These are phyloP conservation scores for Lathyrus tuberosus DNA, from an alignment of 306 rosid species.

Conservation along the genomic window DNA sequence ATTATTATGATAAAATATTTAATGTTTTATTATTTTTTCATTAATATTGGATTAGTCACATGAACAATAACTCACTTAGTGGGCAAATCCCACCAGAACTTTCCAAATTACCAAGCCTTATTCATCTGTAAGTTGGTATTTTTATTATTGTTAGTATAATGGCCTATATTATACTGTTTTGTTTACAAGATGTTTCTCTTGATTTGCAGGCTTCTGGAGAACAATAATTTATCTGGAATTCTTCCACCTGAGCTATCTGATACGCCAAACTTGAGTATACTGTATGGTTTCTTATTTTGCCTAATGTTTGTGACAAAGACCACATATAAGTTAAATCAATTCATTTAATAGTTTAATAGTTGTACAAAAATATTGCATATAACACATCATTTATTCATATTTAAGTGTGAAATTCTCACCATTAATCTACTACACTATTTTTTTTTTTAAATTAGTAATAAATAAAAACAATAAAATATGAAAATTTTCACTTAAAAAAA, in stretches of 20 bases:
- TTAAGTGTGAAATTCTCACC: no score
- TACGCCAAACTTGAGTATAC: slow-evolving; percentile 52
- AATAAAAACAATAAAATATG: no score
- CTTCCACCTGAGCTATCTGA: slow-evolving; percentile 67
- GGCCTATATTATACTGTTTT: background rate
- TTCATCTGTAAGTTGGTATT: slow-evolving; percentile 73
- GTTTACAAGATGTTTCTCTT: slow-evolving; percentile 38
- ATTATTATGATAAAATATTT: background rate
- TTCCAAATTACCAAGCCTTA: slow-evolving; percentile 58
- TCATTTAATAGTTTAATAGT: no score
- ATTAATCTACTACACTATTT: no score
- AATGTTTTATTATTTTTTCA: slow-evolving; percentile 25
- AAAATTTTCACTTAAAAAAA: no score
- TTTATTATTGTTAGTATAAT: background rate
- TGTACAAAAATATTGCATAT: no score
- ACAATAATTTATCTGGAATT: slow-evolving; percentile 81
- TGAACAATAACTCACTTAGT: slow-evolving; percentile 95
- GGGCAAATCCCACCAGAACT: slow-evolving; percentile 81
- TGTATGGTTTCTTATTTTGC: slow-evolving; percentile 52
- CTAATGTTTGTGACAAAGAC: no score
- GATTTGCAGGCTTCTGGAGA: slow-evolving; percentile 86
- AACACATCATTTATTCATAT: no score
- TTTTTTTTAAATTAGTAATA: no score
- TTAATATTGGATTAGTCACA: slow-evolving; percentile 70
- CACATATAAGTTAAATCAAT: no score